Evolutionary conservation across 2,329 filamentous ascomycete species (phyloP).

Genomic region (Talaromyces sp.): DNA sequence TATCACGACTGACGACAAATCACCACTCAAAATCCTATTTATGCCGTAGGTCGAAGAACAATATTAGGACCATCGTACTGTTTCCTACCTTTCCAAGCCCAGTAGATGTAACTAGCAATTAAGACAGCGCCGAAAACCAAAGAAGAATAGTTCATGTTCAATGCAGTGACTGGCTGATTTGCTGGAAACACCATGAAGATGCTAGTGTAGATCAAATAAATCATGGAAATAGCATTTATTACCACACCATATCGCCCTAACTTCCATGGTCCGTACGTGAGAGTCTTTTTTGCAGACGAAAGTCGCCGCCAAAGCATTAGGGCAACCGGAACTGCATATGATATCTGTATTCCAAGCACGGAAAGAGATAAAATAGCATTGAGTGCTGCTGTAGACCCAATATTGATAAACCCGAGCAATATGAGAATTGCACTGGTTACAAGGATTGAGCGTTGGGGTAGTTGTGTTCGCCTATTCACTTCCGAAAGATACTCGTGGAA

Average conservation of each 20-base stretch:
- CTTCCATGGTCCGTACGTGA: background rate
- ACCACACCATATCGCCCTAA: background rate
- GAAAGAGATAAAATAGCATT: background rate
- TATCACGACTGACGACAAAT: background rate
- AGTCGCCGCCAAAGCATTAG: background rate
- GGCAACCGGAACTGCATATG: background rate
- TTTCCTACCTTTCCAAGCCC: background rate
- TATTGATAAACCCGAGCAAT: background rate
- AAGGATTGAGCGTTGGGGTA: background rate
- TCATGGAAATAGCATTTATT: background rate
- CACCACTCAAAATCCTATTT: background rate
- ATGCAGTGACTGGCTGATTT: background rate
- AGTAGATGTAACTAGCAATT: background rate
- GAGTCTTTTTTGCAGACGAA: background rate
- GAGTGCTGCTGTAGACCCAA: background rate
- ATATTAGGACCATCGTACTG: background rate
- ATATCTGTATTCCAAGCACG: background rate
- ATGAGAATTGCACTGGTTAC: background rate
- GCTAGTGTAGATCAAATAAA: background rate
- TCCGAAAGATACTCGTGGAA: background rate
- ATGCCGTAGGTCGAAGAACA: background rate
- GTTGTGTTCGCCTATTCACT: background rate
- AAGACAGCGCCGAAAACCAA: background rate
- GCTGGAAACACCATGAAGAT: background rate
- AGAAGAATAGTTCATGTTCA: background rate